Evolutionary conservation across 108 stramenopile species (phyloP), one percentile per base, ranked within the genome.

Genomic region (Cyclostephanos invisitatus): DNA sequence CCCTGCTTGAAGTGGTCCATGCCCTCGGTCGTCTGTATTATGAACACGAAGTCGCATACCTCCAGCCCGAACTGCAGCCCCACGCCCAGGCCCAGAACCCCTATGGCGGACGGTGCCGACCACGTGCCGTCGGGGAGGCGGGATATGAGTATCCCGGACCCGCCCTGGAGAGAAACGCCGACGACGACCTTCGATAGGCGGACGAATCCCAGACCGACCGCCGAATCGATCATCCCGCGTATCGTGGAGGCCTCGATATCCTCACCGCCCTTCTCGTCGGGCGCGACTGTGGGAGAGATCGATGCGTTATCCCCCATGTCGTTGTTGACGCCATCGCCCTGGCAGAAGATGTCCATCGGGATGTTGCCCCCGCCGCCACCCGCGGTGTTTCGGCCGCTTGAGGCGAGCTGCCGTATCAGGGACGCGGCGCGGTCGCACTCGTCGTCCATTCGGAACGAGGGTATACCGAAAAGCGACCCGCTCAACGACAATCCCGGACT

Each of bases 11-110:
- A 97, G 69, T 93, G 87, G 25, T 87, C 89, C 37, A 97, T 70
- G 15, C 92, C 85, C 60, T 93, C 89, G 60, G 90, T 76, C 5
- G 91, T 91, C 73, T 89, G 87, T 51, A 97, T 67, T 17, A 97
- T 86, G 58, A 97, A 84, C 48, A 97, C 78, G 36, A 88, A 91
- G 62, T 95, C 90, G 2, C 91, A 89, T 2, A 95, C 85, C 72
- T 97, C 93, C 49, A 92, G 40, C 42, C 96, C 96, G 57, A 97
- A 81, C 73, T 94, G 93, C 18, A 94, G 47, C 28, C 96, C 96
- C 27, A 93, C 62, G 27, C 93, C 92, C 14, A 92, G 47, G 32
- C 96, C 96, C 28, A 72, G 83, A 10, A 87, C 87, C 32, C 89
- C 92, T 51, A 97, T 89, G 7, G 93, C 91, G 7, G 91, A 93